Evolutionary conservation across 139 green algal genomes (phyloP).

Genomic region (Zygnema cylindricum): DNA sequence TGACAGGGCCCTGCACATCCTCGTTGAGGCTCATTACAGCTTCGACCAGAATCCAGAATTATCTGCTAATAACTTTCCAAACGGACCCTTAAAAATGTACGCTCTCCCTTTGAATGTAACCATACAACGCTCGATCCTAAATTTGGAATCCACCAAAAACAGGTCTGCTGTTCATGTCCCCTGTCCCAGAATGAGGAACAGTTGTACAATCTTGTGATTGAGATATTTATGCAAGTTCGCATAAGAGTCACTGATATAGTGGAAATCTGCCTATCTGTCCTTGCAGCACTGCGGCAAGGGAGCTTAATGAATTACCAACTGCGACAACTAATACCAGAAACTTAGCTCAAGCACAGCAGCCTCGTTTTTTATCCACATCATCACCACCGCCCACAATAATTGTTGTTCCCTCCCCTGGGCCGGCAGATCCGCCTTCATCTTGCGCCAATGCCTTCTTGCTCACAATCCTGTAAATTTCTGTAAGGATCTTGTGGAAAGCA

Average conservation of each 20-base stretch:
- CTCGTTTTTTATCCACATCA: slow-evolving; percentile 18
- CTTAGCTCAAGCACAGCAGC: slow-evolving; percentile 13
- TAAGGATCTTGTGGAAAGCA: slow-evolving; percentile 96
- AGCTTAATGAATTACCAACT: not conserved
- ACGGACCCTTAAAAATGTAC: not conserved
- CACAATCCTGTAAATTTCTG: slow-evolving; percentile 98
- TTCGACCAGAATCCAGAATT: not conserved
- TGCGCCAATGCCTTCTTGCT: slow-evolving; percentile 82
- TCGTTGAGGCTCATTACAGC: no score
- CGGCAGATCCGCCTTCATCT: slow-evolving; percentile 29
- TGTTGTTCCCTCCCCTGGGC: slow-evolving; percentile 30
- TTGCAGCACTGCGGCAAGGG: not conserved
- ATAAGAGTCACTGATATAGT: not conserved
- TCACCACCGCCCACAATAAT: slow-evolving; percentile 35
- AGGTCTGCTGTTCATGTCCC: not conserved
- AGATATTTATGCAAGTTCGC: not conserved
- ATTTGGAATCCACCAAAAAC: not conserved
- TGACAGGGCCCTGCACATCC: not conserved
- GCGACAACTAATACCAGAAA: not conserved
- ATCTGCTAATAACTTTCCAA: not conserved
- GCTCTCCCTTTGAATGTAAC: no score
- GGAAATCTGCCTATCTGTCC: not conserved
- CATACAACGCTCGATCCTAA: not conserved
- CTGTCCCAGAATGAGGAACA: not conserved
- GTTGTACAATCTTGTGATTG: not conserved